Conservation (phyloP, 2,329 filamentous ascomycete genomes). For the Fusarium tuaranense region DNA sequence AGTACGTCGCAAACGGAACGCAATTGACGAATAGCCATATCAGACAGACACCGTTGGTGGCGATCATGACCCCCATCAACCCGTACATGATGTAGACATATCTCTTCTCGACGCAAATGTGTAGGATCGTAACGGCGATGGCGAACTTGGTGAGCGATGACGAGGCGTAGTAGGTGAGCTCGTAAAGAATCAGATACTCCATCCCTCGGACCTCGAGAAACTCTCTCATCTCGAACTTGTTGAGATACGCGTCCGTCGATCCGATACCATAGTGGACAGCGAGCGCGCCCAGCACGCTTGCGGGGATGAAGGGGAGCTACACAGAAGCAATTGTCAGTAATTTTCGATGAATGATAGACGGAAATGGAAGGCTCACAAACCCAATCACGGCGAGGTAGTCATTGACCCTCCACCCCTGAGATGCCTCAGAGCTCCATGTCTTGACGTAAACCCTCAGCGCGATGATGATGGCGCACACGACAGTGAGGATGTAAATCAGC, state of each 20-base stretch:
- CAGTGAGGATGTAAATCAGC: constrained; percentile 15
- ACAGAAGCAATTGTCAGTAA: no score
- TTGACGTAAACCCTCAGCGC: constrained; percentile 11
- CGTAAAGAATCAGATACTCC: constrained; percentile 25
- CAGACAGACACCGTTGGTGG: constrained; percentile 8
- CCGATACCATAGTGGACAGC: constrained; percentile 24
- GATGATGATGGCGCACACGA: constrained; percentile 5
- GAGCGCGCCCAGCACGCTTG: constrained; percentile 16
- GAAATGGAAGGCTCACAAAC: constrained; percentile 19
- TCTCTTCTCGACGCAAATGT: constrained; percentile 24
- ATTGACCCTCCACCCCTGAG: constrained; percentile 22
- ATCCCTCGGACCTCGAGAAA: constrained; percentile 21
- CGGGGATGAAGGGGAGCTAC: constrained; percentile 22
- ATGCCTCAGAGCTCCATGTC: background rate
- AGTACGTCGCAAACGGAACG: constrained; percentile 16
- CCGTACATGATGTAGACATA: constrained; percentile 27
- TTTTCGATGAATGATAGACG: no score
- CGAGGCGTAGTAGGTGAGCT: constrained; percentile 23
- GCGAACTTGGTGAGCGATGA: constrained; percentile 27
- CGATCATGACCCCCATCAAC: constrained; percentile 12
- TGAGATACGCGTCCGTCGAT: constrained; percentile 11
- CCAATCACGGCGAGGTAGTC: constrained; percentile 23
- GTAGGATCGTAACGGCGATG: constrained; percentile 27
- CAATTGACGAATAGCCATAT: constrained; percentile 30
- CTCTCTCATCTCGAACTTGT: constrained; percentile 2